These are phyloP conservation scores for Diaporthe citriasiana DNA, from an alignment of 2,329 filamentous ascomycete species.

Conservation along the genomic window DNA sequence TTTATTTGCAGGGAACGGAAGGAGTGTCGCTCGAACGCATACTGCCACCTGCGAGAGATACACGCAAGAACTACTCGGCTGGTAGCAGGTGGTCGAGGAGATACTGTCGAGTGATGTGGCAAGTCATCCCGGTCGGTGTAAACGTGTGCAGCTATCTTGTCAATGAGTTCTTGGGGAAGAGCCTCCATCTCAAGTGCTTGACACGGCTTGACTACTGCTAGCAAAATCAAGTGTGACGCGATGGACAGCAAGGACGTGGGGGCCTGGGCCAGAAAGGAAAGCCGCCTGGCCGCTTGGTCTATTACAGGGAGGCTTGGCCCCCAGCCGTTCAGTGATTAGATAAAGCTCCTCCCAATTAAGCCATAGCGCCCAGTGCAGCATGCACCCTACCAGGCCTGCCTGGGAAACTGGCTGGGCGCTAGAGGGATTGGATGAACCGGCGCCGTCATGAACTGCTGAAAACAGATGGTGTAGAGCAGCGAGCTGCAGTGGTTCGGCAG, in stretches of 20 bases:
- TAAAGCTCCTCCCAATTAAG: background rate
- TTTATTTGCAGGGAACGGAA: background rate
- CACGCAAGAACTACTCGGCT: background rate
- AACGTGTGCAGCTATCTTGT: background rate
- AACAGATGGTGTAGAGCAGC: too few species aligned
- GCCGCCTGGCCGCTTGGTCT: background rate
- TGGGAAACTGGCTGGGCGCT: constrained; percentile 5
- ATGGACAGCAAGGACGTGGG: constrained; percentile 33
- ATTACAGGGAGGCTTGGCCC: background rate
- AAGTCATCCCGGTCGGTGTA: background rate
- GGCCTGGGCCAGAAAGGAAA: background rate
- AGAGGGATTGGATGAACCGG: constrained; percentile 33
- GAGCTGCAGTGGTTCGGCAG: too few species aligned
- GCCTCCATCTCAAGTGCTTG: background rate
- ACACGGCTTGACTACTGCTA: too few species aligned
- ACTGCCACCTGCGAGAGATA: background rate
- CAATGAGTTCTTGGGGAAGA: constrained; percentile 1
- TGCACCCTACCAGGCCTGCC: constrained; percentile 26
- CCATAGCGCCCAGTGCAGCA: constrained; percentile 18
- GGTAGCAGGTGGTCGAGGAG: background rate
- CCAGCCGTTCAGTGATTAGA: background rate
- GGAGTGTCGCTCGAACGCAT: background rate
- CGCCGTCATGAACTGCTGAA: background rate
- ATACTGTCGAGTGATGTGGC: background rate
- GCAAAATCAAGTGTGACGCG: too few species aligned